Percentiles rank a stretch among this genome's conserved stretches.
Evolutionary conservation across 768 basidiomycete genomes (phyloP).

Genomic region (Pluteus cervinus): DNA sequence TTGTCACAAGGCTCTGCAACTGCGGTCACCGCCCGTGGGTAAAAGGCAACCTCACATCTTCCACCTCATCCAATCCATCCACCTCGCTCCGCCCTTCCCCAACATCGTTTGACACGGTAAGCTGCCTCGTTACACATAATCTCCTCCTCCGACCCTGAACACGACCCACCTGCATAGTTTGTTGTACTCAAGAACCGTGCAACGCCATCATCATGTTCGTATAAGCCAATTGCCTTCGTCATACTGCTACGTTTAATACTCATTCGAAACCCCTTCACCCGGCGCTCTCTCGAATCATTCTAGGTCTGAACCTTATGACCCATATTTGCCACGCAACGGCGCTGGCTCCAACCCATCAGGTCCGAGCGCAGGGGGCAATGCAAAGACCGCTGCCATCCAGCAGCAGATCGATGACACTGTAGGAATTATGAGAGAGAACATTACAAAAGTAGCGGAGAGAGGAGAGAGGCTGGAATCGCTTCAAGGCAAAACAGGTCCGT

Average conservation of each 20-base stretch:
- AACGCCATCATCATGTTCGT: neutral
- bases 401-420: conserved; percentile 97
- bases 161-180: neutral
- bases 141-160: neutral
- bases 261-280: neutral
- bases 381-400: conserved; percentile 94
- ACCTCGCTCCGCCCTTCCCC: too few species aligned
- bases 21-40: too few species aligned
- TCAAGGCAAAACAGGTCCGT: conserved; percentile 96
- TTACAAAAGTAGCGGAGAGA: conserved; percentile 91
- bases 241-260: neutral
- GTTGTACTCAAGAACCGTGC: neutral
- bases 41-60: too few species aligned
- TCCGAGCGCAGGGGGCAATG: conserved; percentile 49
- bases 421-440: conserved; percentile 97
- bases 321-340: conserved; percentile 88
- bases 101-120: conserved; percentile 2
- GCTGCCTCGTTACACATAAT: conserved; percentile 1
- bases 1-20: too few species aligned
- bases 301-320: conserved; percentile 99
- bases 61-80: too few species aligned
- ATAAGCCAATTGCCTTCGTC: neutral
- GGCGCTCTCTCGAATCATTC: neutral
- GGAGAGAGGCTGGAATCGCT: conserved; percentile 91
- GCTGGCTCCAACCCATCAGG: conserved; percentile 49